Evolutionary conservation across 2,329 filamentous ascomycete species (phyloP), one percentile per base, ranked within the genome.

Genomic region (Elsinoe australis): DNA sequence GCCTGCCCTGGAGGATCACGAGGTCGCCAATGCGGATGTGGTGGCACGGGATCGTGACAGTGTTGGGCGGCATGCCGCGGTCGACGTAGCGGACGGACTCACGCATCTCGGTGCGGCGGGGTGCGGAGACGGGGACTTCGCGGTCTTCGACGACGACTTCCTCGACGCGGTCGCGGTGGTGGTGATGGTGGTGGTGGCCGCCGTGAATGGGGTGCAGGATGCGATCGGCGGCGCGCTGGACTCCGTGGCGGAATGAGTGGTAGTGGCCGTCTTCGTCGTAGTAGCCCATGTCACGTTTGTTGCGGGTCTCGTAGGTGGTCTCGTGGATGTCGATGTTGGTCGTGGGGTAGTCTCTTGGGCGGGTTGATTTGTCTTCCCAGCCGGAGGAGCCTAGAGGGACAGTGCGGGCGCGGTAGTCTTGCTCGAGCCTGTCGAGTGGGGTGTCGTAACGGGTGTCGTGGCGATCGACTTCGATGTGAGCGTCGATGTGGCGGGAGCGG

Each of bases 11-110:
- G 59, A 98, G 87, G 76, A 96, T 94, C 73, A 98, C 74, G 73
- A 98, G 86, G 73, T 98, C 92, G 71, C 92, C 92, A 63, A 96
- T 86, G 75, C 92, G 92, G 75, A 98, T 90, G 79, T 96, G 94
- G 82, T 98, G 87, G 84, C 88, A 95, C 58, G 94, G 92, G 71
- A 98, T 95, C 67, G 89, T 90, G 69, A 96, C 89, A 61, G 87
- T 94, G 78, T 92, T 89, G 67, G 83, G 76, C 22, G 60, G 51
- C 46, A 56, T 55, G 24, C 48, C 45, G 50, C 54, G 54, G 51
- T 56, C 56, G 49, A 51, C 45, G 33, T 51, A 55, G 47, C 53
- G 56, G 52, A 50, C 35, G 22, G 49, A 31, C 51, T 55, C 50
- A 54, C 52, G 56, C 50, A 54, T 41, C 38, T 45, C 42, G n/a